Evolutionary conservation across 1,284 basidiomycete species (phyloP), one percentile per base, ranked within the genome.

Genomic region (Ganoderma resinaceum): DNA sequence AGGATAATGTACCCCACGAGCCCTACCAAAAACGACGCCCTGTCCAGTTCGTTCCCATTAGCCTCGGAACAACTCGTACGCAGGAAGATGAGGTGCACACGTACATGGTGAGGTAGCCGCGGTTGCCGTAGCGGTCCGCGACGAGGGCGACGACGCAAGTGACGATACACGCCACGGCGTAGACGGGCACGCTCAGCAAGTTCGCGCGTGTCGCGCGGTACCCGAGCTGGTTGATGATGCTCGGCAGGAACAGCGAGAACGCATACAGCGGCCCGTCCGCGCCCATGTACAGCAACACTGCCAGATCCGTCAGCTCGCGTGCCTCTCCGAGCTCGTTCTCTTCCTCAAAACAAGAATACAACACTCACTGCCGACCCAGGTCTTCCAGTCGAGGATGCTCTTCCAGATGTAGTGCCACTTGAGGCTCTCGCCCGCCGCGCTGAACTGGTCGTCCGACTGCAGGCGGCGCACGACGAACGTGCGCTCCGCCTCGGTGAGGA

Each of bases 141-240:
- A 82, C 64, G 77, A 86, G 90, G 3, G 90, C 91, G 31, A 92
- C 87, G 0, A 79, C 65, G 71, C 91, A 90, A 7, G 91, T 93
- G 58, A 87, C 78, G 37, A 89, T 80, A 75, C 91, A 90, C 5
- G 91, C 92, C 52, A 86, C 82, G 20, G 84, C 84, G 73, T 92
- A 92, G 23, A 92, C 89, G 0, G 90, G 90, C 1, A 91, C 89
- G 7, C 88, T 89, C 64, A 93, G 79, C 33, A 94, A 82, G 78
- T 94, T 93, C n/a, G 92, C 92, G 2, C 83, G 83, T 0, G 91
- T 92, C 8, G 92, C 91, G 12, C 81, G 80, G 80, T 85, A 94
- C 6, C 92, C 66, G 69, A 90, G 87, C 80, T 90, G 80, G 69
- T 84, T 89, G 77, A 91, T 91, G 74, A 92, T 92, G 52, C 86